These are phyloP conservation scores for Lentinula sp. DNA, from an alignment of 768 basidiomycete species.

Conservation along the genomic window DNA sequence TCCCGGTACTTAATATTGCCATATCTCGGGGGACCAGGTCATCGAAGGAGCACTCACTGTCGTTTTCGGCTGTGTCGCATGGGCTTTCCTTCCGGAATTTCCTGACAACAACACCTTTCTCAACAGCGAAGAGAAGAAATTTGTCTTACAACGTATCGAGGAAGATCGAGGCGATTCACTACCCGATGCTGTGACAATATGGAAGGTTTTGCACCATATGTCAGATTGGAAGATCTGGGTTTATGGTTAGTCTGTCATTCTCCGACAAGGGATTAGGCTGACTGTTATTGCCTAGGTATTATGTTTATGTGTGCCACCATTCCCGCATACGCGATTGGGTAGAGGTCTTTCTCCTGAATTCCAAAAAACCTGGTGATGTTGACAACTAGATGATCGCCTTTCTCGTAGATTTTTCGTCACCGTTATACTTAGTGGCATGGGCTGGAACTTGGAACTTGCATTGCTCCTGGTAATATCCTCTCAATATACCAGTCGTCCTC, in stretches of 20 bases:
- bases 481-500: not conserved
- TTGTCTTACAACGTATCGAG: slow-evolving; percentile 40
- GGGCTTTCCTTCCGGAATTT: slow-evolving; percentile 38
- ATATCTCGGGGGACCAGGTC: slow-evolving; percentile 21
- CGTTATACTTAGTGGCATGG: slow-evolving; percentile 40
- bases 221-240: slow-evolving; percentile 42
- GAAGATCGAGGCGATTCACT: slow-evolving; percentile 45
- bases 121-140: slow-evolving; percentile 32
- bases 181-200: slow-evolving; percentile 32
- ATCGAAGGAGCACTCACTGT: slow-evolving; percentile 40
- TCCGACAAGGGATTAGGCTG: not conserved
- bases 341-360: not conserved
- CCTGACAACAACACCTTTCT: slow-evolving; percentile 42
- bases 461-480: slow-evolving; percentile 32
- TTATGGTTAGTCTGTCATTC: slow-evolving; percentile 25
- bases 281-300: slow-evolving; percentile 8
- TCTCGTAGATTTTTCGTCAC: slow-evolving; percentile 27
- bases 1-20: not conserved
- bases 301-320: slow-evolving; percentile 47
- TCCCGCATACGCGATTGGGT: slow-evolving; percentile 47
- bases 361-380: not conserved
- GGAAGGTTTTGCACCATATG: slow-evolving; percentile 31
- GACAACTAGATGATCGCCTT: not conserved
- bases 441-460: slow-evolving; percentile 35
- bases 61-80: slow-evolving; percentile 32